A percentile compares a stretch with the other conserved stretches of the same genome.
Evolutionary conservation across 345 rosid genomes (phyloP).

Genomic region (Syzygium grande): DNA sequence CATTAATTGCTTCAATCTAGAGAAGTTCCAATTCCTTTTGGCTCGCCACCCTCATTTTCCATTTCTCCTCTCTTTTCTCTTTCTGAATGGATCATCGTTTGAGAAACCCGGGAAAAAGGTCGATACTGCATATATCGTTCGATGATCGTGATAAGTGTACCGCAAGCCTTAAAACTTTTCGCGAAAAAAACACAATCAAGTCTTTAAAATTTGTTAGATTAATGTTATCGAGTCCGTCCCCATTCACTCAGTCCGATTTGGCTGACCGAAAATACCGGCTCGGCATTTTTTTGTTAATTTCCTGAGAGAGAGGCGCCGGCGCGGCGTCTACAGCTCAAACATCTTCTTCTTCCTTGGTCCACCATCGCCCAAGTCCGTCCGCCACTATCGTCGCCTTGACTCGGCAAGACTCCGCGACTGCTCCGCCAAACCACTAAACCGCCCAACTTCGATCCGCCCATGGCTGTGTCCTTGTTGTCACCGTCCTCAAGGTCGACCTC

Average conservation of each 20-base stretch:
- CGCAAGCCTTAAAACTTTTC: accelerated
- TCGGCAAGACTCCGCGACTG: too few species aligned
- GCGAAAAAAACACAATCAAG: not conserved
- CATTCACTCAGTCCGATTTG: not conserved
- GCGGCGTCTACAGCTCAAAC: not conserved
- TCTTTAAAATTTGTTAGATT: not conserved
- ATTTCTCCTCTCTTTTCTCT: not conserved
- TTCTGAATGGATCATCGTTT: not conserved
- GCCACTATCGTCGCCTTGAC: not conserved
- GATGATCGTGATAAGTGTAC: not conserved
- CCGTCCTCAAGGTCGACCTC: too few species aligned
- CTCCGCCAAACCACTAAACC: too few species aligned
- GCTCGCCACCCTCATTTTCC: not conserved
- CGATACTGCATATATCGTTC: not conserved
- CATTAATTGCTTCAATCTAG: not conserved
- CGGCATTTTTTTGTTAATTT: not conserved
- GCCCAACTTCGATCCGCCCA: too few species aligned
- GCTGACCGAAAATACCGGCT: accelerated
- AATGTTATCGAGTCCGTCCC: not conserved
- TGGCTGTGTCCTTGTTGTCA: too few species aligned
- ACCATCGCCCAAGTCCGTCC: not conserved
- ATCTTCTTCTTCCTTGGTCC: not conserved
- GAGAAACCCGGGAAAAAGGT: too few species aligned
- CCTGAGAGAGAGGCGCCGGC: not conserved
- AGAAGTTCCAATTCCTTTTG: not conserved